Evolutionary conservation across 148 eudicot genomes (phyloP).

Genomic region (Linanthus parryae): DNA sequence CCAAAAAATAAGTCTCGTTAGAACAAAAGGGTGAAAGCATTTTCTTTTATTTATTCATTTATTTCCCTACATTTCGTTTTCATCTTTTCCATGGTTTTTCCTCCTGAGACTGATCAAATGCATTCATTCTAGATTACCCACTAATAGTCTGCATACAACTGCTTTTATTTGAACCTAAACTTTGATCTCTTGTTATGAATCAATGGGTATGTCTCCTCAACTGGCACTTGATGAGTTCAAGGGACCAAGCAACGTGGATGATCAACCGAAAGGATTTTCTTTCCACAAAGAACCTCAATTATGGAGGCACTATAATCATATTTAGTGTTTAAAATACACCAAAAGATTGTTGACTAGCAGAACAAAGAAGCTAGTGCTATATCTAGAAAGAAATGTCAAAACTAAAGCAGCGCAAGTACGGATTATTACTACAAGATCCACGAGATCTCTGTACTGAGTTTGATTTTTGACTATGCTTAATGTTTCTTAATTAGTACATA

Average conservation of each 20-base stretch:
- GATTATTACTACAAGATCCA: conserved; percentile 17
- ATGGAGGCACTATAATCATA: conserved; percentile 4
- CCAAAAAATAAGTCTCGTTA: no score
- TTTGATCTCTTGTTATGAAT: background rate
- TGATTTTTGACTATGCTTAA: background rate
- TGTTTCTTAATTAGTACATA: background rate
- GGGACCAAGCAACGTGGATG: conserved; percentile 11
- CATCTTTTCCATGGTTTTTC: no score
- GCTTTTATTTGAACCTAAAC: no score
- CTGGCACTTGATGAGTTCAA: conserved; percentile 9
- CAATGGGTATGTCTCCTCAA: conserved; percentile 7
- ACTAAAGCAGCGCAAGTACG: background rate
- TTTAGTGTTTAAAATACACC: conserved; percentile 2
- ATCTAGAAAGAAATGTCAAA: conserved; percentile 10
- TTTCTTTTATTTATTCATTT: no score
- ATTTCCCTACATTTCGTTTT: no score
- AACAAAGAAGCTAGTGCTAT: conserved; percentile 8
- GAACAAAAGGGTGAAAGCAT: no score
- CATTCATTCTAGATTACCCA: no score
- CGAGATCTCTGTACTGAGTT: conserved; percentile 19
- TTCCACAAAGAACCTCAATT: conserved; percentile 2
- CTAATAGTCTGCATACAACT: no score
- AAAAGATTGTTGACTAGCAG: conserved; percentile 6
- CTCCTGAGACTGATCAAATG: no score
- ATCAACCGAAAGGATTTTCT: conserved; percentile 7